Evolutionary conservation across 768 basidiomycete species (phyloP).

Genomic region (Phylloporus scabripes): DNA sequence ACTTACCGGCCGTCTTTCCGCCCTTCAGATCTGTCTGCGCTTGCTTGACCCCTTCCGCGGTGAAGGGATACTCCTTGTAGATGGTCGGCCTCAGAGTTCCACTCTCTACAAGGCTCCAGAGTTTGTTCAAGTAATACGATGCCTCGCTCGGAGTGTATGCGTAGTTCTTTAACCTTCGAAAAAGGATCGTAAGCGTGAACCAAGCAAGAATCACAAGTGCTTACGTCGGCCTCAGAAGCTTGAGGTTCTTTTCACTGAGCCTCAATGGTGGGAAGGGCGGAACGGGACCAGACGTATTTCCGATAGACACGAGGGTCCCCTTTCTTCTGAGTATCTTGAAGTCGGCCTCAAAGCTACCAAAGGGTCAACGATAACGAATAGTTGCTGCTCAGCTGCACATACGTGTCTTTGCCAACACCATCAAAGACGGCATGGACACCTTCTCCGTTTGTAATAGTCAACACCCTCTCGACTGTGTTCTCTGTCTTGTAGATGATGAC

Average conservation of each 20-base stretch:
- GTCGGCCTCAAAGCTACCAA: slow-evolving; percentile 63
- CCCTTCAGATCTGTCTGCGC: slow-evolving; percentile 74
- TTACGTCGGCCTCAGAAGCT: slow-evolving; percentile 70
- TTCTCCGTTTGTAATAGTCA: slow-evolving; percentile 70
- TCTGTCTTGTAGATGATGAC: slow-evolving; percentile 79
- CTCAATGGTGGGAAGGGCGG: slow-evolving; percentile 69
- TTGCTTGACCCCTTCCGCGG: slow-evolving; percentile 66
- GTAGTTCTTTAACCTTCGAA: slow-evolving; percentile 62
- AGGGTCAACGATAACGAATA: slow-evolving; percentile 4
- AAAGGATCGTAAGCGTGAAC: slow-evolving; percentile 9
- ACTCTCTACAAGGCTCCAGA: slow-evolving; percentile 56
- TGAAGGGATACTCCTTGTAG: slow-evolving; percentile 78
- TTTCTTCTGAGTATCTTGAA: slow-evolving; percentile 80
- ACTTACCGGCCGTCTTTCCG: slow-evolving; percentile 80
- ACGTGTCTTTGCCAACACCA: slow-evolving; percentile 97
- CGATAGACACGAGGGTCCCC: slow-evolving; percentile 85
- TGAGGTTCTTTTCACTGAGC: slow-evolving; percentile 78
- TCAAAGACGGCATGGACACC: slow-evolving; percentile 89
- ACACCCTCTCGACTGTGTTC: slow-evolving; percentile 65
- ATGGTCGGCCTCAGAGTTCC: slow-evolving; percentile 63
- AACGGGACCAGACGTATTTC: slow-evolving; percentile 87
- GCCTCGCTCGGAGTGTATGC: slow-evolving; percentile 69
- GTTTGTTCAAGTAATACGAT: slow-evolving; percentile 53
- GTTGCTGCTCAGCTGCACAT: slow-evolving; percentile 25
- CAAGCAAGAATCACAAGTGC: slow-evolving; percentile 11